A percentile compares a stretch with the other conserved stretches of the same genome.
These are phyloP conservation scores for Sanghuangporus weigelae DNA, from an alignment of 1,284 basidiomycete species.

Conservation along the genomic window DNA sequence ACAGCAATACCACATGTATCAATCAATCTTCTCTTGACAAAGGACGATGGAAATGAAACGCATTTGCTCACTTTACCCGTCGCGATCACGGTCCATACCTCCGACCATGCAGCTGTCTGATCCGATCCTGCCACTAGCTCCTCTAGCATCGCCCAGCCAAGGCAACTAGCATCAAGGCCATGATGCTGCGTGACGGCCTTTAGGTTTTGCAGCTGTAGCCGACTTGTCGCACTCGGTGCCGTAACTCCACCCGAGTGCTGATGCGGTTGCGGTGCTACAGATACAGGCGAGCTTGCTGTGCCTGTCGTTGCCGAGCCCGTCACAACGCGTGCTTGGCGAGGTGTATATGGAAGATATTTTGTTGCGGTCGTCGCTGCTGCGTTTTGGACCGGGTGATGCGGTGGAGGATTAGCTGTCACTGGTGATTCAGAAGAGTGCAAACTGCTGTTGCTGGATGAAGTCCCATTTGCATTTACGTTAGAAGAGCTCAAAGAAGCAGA, in stretches of 20 bases:
- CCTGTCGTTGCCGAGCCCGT: conserved; percentile 45
- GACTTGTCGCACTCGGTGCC: conserved; percentile 48
- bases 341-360: conserved; percentile 52
- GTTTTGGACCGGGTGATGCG: background rate
- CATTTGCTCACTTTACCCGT: conserved; percentile 57
- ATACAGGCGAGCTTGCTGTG: conserved; percentile 35
- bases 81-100: conserved; percentile 64
- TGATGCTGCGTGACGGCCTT: conserved; percentile 76
- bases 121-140: conserved; percentile 65
- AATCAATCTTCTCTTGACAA: conserved; percentile 10
- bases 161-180: conserved; percentile 61
- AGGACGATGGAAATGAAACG: background rate
- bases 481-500: conserved; percentile 19
- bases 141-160: conserved; percentile 85
- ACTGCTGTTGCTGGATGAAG: conserved; percentile 13
- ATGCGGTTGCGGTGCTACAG: conserved; percentile 25
- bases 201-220: conserved; percentile 73
- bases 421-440: conserved; percentile 30
- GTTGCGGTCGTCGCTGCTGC: conserved; percentile 22
- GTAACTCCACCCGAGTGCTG: conserved; percentile 28
- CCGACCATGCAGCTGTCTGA: conserved; percentile 62
- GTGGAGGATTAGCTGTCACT: conserved; percentile 22
- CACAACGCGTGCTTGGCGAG: conserved; percentile 43
- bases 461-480: conserved; percentile 14
- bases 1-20: conserved; percentile 7